Percentiles rank a stretch among this genome's conserved stretches.
Conservation (phyloP, 495 filamentous ascomycete species). For the Bacidia gigantensis region DNA sequence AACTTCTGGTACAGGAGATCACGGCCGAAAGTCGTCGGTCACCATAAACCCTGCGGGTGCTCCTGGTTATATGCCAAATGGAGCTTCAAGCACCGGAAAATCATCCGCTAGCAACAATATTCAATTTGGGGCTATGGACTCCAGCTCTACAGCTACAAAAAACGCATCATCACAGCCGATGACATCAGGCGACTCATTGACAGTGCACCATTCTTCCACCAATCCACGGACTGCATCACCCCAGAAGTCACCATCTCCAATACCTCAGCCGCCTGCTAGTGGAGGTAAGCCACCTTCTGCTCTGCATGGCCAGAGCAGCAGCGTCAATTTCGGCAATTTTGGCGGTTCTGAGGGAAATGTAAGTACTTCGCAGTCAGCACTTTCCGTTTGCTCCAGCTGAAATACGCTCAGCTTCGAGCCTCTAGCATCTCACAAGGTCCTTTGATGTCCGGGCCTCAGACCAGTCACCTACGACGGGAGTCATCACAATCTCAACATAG, state of each 20-base stretch:
- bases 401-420: slow-evolving; percentile 34
- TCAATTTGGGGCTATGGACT: slow-evolving; percentile 64
- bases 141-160: slow-evolving; percentile 53
- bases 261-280: slow-evolving; percentile 73
- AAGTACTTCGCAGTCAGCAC: slow-evolving; percentile 26
- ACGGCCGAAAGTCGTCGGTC: slow-evolving; percentile 71
- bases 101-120: slow-evolving; percentile 48
- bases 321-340: slow-evolving; percentile 70
- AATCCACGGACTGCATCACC: slow-evolving; percentile 58
- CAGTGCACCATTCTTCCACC: slow-evolving; percentile 47
- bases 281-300: slow-evolving; percentile 70
- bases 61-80: slow-evolving; percentile 61
- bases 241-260: slow-evolving; percentile 71
- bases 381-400: too few species aligned
- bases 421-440: slow-evolving; percentile 46
- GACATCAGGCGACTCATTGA: slow-evolving; percentile 41
- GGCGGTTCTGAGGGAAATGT: slow-evolving; percentile 58
- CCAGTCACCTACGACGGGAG: slow-evolving; percentile 63
- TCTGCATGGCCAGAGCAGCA: slow-evolving; percentile 47
- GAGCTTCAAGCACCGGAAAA: slow-evolving; percentile 43
- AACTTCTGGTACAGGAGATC: slow-evolving; percentile 45
- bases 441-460: slow-evolving; percentile 46
- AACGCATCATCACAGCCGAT: slow-evolving; percentile 42
- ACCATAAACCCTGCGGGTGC: slow-evolving; percentile 73
- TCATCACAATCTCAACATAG: slow-evolving; percentile 69